phyloP scores from a whole-genome alignment of 371 early-diverging fungal genomes.

The Mucor circinelloides region DNA sequence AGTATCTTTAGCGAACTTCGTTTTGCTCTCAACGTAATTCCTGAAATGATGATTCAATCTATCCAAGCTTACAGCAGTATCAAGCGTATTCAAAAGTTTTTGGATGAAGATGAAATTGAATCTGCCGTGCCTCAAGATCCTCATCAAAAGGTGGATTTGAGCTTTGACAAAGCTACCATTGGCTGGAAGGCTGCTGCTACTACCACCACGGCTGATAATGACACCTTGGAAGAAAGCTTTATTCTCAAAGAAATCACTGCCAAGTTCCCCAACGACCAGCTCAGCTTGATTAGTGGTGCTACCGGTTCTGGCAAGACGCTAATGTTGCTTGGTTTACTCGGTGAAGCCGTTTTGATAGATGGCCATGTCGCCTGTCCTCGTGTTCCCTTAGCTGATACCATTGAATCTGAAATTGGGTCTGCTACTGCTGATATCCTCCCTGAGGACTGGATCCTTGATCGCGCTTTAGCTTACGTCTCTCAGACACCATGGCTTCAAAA shows the following conservation, averaged over 20 bases:
- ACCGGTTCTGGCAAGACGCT: slow-evolving; percentile 85
- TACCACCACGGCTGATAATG: slow-evolving; percentile 38
- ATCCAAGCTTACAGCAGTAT: slow-evolving; percentile 34
- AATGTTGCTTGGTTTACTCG: slow-evolving; percentile 65
- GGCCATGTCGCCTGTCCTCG: slow-evolving; percentile 56
- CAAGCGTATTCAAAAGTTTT: slow-evolving; percentile 69
- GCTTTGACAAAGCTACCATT: slow-evolving; percentile 54
- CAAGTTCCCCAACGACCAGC: slow-evolving; percentile 61
- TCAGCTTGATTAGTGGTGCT: slow-evolving; percentile 78
- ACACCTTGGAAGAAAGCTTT: slow-evolving; percentile 35
- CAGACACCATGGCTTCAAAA: slow-evolving; percentile 85
- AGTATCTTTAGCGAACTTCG: slow-evolving; percentile 54
- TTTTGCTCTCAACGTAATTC: slow-evolving; percentile 54
- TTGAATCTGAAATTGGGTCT: slow-evolving; percentile 36
- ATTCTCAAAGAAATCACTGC: slow-evolving; percentile 63
- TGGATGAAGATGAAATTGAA: slow-evolving; percentile 73
- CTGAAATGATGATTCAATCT: slow-evolving; percentile 44
- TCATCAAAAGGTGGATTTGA: slow-evolving; percentile 30
- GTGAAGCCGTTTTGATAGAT: slow-evolving; percentile 52
- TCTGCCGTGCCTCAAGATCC: slow-evolving; percentile 34
- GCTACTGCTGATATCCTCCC: slow-evolving; percentile 21
- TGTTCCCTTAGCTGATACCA: slow-evolving; percentile 32
- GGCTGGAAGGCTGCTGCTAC: slow-evolving; percentile 41
- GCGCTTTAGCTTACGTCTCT: slow-evolving; percentile 30
- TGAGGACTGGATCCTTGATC: slow-evolving; percentile 20